Evolutionary conservation across 2,329 filamentous ascomycete genomes (phyloP).

Genomic region (Gnomoniopsis sp.): DNA sequence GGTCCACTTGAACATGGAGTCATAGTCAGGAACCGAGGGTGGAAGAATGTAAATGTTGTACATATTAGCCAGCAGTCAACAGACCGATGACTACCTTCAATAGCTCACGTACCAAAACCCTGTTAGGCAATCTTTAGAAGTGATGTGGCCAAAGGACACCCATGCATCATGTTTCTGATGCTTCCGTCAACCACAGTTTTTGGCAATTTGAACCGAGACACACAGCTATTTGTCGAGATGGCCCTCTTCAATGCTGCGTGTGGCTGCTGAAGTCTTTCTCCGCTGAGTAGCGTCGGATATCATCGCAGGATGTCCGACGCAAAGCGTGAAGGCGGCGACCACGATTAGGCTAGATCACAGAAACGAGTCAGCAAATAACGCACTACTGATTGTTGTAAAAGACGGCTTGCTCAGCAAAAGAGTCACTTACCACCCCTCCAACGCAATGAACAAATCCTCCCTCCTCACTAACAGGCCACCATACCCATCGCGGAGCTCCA

Average conservation of each 20-base stretch:
- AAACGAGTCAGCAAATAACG: not conserved
- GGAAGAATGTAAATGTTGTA: not conserved
- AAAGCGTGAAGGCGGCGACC: conserved; percentile 3
- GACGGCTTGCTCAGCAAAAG: not conserved
- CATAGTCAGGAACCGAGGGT: not conserved
- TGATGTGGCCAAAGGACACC: not conserved
- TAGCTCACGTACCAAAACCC: no score
- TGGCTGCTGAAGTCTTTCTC: not conserved
- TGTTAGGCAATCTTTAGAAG: not conserved
- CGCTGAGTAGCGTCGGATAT: not conserved
- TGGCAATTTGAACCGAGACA: not conserved
- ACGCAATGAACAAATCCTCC: conserved; percentile 21
- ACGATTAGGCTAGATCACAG: conserved; percentile 2
- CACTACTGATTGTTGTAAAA: not conserved
- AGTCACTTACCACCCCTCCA: conserved; percentile 13
- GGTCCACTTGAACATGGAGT: conserved; percentile 34
- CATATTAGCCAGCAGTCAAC: not conserved
- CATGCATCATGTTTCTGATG: not conserved
- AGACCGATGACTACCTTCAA: not conserved
- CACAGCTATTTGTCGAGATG: not conserved
- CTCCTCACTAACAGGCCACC: conserved; percentile 45
- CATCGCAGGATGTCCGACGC: conserved; percentile 15
- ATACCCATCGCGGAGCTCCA: conserved; percentile 63
- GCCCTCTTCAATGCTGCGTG: not conserved
- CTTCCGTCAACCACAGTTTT: no score